phyloP scores from a whole-genome alignment of 805 yeast species.

The Candida wancherniae region DNA sequence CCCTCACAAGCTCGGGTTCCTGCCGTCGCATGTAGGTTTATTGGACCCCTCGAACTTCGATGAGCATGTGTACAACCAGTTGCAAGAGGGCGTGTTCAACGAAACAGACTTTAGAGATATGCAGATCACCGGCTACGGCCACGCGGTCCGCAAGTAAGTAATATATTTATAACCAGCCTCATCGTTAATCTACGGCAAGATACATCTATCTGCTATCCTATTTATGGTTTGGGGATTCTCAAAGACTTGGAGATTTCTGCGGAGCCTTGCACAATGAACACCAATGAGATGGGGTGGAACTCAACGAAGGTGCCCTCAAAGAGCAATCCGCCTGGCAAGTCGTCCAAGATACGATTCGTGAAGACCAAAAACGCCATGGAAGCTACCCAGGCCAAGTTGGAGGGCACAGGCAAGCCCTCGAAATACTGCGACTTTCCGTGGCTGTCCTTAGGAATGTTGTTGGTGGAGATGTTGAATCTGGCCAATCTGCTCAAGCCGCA shows the following conservation, averaged over 20 bases:
- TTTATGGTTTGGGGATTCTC: conserved; percentile 79
- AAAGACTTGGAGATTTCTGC: conserved; percentile 88
- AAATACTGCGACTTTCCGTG: conserved; percentile 85
- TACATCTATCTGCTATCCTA: neutral
- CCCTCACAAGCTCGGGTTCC: conserved; percentile 23
- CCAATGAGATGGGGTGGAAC: conserved; percentile 64
- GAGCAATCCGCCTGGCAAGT: conserved; percentile 62
- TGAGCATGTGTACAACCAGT: conserved; percentile 19
- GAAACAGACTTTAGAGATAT: conserved; percentile 22
- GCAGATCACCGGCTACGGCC: conserved; percentile 17
- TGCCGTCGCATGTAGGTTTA: conserved; percentile 28
- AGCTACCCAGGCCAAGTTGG: conserved; percentile 69
- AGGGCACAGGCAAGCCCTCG: conserved; percentile 96
- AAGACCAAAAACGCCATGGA: conserved; percentile 67
- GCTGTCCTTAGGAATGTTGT: conserved; percentile 85
- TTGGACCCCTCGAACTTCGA: conserved; percentile 37
- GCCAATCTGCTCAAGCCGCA: conserved; percentile 95
- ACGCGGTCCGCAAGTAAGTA: too few relatives aligned
- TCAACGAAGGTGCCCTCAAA: conserved; percentile 57
- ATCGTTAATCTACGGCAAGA: too few relatives aligned
- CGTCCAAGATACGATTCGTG: conserved; percentile 42
- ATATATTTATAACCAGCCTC: too few relatives aligned
- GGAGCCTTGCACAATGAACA: conserved; percentile 78
- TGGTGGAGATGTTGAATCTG: conserved; percentile 90
- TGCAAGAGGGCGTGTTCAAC: conserved; percentile 25